These are phyloP conservation scores for Metrosideros polymorpha DNA, from an alignment of 441 rosid genomes.

Conservation along the genomic window DNA sequence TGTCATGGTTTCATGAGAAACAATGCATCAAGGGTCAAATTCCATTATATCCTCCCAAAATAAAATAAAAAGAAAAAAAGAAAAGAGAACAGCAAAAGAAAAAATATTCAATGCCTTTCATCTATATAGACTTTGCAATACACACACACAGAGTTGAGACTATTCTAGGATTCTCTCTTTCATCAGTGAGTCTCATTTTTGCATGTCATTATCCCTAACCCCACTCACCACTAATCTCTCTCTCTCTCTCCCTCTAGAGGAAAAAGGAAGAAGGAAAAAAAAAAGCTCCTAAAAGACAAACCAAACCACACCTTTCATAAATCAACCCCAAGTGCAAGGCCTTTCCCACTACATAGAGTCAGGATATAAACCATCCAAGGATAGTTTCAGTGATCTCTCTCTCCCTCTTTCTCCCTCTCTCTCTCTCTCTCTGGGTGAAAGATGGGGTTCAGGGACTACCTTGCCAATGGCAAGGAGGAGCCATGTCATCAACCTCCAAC, in stretches of 20 bases:
- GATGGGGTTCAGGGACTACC: slow-evolving; percentile 52
- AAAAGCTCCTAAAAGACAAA: slow-evolving; percentile 47
- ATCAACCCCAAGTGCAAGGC: slow-evolving; percentile 34
- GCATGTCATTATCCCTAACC: slow-evolving; percentile 45
- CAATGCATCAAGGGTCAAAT: slow-evolving; percentile 27
- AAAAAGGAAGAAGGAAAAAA: slow-evolving; percentile 4
- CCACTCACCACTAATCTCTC: slow-evolving; percentile 40
- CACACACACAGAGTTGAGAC: slow-evolving; percentile 6
- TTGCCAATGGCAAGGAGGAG: slow-evolving; percentile 21
- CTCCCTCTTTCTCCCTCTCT: not conserved
- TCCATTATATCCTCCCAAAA: slow-evolving; percentile 15
- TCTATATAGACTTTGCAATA: not conserved
- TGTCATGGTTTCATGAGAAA: slow-evolving; percentile 17
- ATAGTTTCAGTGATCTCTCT: slow-evolving; percentile 8
- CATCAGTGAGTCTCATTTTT: slow-evolving; percentile 15
- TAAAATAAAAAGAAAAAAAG: not conserved
- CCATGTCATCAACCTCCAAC: slow-evolving; percentile 34
- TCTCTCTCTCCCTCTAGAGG: not conserved
- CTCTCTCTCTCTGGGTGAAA: not conserved
- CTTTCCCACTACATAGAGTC: slow-evolving; percentile 41
- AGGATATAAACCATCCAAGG: slow-evolving; percentile 24
- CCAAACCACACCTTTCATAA: slow-evolving; percentile 28
- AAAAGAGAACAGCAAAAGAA: no score
- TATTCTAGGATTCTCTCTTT: slow-evolving; percentile 57
- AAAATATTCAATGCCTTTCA: not conserved